Conservation (phyloP, 2,329 filamentous ascomycete species). For the Nigrospora sphaerica region DNA sequence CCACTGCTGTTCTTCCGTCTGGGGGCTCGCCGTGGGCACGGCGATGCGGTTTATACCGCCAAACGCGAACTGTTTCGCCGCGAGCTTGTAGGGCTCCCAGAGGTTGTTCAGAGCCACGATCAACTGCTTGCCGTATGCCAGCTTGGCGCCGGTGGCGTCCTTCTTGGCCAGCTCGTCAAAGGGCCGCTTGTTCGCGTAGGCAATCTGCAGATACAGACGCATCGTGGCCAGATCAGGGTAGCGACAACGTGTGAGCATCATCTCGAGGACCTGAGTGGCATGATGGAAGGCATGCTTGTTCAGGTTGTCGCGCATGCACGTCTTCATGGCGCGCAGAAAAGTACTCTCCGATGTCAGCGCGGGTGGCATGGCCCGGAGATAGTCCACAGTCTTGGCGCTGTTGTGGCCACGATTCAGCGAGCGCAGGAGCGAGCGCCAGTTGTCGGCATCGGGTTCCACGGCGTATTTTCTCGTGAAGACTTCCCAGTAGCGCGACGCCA, state of each 20-base stretch:
- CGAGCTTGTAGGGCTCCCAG: constrained; percentile 37
- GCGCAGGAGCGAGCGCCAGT: constrained; percentile 62
- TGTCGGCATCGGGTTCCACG: constrained; percentile 66
- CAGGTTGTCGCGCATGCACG: constrained; percentile 68
- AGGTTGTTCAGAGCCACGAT: constrained; percentile 40
- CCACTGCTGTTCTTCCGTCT: constrained; percentile 5
- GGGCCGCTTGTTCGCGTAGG: constrained; percentile 38
- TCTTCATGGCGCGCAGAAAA: constrained; percentile 66
- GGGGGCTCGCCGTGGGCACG: background rate
- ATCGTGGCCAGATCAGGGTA: constrained; percentile 44
- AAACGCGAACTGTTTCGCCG: constrained; percentile 13
- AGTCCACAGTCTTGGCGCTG: constrained; percentile 51
- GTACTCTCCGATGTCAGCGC: constrained; percentile 39
- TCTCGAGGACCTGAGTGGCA: constrained; percentile 56
- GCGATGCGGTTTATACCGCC: background rate
- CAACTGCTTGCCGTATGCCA: constrained; percentile 43
- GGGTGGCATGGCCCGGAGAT: constrained; percentile 50
- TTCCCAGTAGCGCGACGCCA: constrained; percentile 75
- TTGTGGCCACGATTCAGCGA: constrained; percentile 59
- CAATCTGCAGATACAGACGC: constrained; percentile 48
- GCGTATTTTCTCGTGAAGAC: constrained; percentile 53
- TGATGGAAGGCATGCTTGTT: constrained; percentile 63
- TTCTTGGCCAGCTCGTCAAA: constrained; percentile 24
- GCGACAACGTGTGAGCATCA: constrained; percentile 44
- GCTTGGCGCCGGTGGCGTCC: constrained; percentile 28